Conservation (phyloP, 352 stramenopile species). For the Aphanomyces stellatus region DNA sequence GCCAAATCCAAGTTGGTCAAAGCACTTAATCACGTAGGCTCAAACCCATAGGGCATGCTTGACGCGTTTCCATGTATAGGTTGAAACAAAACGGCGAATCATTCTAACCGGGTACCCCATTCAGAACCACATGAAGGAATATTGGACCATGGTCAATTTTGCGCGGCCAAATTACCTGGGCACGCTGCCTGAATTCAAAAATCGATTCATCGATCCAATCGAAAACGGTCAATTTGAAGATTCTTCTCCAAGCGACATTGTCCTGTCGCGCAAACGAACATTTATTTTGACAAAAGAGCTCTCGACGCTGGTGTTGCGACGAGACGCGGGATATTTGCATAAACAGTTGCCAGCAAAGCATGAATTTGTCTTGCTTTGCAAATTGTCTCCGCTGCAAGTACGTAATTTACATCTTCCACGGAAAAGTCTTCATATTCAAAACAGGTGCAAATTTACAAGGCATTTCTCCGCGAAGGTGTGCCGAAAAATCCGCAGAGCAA, state of each 20-base stretch:
- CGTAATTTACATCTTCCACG: constrained; percentile 65
- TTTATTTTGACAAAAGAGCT: constrained; percentile 78
- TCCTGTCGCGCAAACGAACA: constrained; percentile 57
- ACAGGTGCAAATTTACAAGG: constrained; percentile 23
- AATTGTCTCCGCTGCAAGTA: constrained; percentile 64
- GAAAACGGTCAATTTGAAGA: constrained; percentile 80
- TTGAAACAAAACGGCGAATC: constrained; percentile 77
- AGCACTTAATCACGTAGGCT: constrained; percentile 50
- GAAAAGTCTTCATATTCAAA: constrained; percentile 20
- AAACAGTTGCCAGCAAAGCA: constrained; percentile 80
- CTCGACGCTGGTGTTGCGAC: constrained; percentile 72
- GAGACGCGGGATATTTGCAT: constrained; percentile 80
- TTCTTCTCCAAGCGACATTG: constrained; percentile 56
- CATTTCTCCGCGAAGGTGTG: constrained; percentile 19
- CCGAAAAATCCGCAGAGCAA: neutral
- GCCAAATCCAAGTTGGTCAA: constrained; percentile 88
- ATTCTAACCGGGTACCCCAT: constrained; percentile 93
- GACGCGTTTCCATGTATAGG: neutral
- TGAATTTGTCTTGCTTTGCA: constrained; percentile 81
- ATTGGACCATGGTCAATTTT: constrained; percentile 91
- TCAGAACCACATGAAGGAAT: constrained; percentile 93
- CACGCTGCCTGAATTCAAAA: constrained; percentile 83
- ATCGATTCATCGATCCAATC: constrained; percentile 84
- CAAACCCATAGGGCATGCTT: neutral
- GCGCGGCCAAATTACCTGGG: constrained; percentile 70